phyloP scores from a whole-genome alignment of 352 stramenopile genomes.

The Globisporangium echinulatum region DNA sequence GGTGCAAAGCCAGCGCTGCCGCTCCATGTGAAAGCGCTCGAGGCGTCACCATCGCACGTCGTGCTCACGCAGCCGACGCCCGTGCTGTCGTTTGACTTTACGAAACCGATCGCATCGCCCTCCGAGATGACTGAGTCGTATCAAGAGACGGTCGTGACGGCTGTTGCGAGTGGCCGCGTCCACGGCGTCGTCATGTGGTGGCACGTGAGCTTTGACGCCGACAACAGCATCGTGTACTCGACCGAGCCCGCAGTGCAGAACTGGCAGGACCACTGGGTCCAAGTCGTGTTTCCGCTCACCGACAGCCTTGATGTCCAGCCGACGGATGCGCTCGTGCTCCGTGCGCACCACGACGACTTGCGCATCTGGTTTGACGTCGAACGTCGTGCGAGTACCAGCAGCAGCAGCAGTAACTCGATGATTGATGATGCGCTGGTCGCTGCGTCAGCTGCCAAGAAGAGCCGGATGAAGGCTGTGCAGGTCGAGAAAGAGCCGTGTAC shows the following conservation, averaged over 20 bases:
- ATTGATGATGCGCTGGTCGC: background rate
- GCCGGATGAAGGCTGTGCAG: slow-evolving; percentile 14
- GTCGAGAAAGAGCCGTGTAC: slow-evolving; percentile 53
- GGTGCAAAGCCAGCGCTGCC: slow-evolving; percentile 55
- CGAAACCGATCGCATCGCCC: slow-evolving; percentile 18
- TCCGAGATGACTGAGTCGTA: slow-evolving; percentile 12
- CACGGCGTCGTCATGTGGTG: slow-evolving; percentile 83
- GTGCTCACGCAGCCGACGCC: slow-evolving; percentile 32
- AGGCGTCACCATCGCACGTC: slow-evolving; percentile 18
- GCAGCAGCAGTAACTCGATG: background rate
- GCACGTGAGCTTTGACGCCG: slow-evolving; percentile 56
- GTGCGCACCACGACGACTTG: slow-evolving; percentile 63
- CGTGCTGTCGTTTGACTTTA: slow-evolving; percentile 71
- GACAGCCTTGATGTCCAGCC: slow-evolving; percentile 16
- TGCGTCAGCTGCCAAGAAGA: slow-evolving; percentile 23
- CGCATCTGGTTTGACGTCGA: slow-evolving; percentile 78
- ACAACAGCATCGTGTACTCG: slow-evolving; percentile 54
- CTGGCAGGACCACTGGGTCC: slow-evolving; percentile 83
- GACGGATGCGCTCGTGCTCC: slow-evolving; percentile 30
- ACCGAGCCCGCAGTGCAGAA: slow-evolving; percentile 57
- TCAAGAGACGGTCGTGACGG: slow-evolving; percentile 34
- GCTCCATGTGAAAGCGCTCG: slow-evolving; percentile 49
- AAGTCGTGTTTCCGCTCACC: slow-evolving; percentile 64
- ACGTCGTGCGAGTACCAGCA: background rate
- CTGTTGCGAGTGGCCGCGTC: slow-evolving; percentile 25